Conservation (phyloP, 306 rosid species). For the Cicer cuneatum region DNA sequence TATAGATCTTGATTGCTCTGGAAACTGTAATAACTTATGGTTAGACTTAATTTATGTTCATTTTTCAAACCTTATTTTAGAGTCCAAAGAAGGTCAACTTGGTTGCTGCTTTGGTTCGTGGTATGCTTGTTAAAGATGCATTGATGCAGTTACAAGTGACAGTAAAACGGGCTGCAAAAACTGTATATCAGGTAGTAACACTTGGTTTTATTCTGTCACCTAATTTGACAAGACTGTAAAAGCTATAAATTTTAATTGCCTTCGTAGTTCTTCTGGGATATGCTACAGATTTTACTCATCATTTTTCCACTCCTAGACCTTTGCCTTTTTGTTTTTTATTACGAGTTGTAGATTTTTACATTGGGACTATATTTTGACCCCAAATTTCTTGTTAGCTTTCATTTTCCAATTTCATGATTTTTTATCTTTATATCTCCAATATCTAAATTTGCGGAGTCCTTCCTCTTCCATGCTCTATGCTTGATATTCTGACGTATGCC, state of each 20-base stretch:
- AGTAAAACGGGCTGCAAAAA: conserved; percentile 86
- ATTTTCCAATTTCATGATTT: conserved; percentile 15
- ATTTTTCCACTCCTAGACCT: not conserved
- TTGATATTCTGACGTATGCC: not conserved
- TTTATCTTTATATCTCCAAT: not conserved
- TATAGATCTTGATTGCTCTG: conserved; percentile 15
- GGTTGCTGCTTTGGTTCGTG: conserved; percentile 94
- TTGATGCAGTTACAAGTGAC: conserved; percentile 87
- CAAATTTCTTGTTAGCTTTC: conserved; percentile 9
- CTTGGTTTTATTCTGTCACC: conserved; percentile 22
- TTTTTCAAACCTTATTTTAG: conserved; percentile 49
- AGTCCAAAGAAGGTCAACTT: conserved; percentile 96
- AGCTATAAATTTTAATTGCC: conserved; percentile 21
- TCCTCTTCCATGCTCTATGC: too few species aligned
- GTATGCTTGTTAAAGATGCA: conserved; percentile 99
- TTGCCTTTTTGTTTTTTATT: conserved; percentile 20
- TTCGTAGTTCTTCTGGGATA: not conserved
- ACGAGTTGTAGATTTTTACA: not conserved
- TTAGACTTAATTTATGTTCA: conserved; percentile 24
- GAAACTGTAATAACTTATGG: conserved; percentile 19
- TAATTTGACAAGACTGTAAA: conserved; percentile 15
- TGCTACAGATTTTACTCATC: not conserved
- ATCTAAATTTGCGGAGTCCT: conserved; percentile 5
- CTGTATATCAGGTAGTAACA: conserved; percentile 83
- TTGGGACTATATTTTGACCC: conserved; percentile 2